phyloP scores from a whole-genome alignment of 2,329 filamentous ascomycete genomes.

The Didymella sp. region DNA sequence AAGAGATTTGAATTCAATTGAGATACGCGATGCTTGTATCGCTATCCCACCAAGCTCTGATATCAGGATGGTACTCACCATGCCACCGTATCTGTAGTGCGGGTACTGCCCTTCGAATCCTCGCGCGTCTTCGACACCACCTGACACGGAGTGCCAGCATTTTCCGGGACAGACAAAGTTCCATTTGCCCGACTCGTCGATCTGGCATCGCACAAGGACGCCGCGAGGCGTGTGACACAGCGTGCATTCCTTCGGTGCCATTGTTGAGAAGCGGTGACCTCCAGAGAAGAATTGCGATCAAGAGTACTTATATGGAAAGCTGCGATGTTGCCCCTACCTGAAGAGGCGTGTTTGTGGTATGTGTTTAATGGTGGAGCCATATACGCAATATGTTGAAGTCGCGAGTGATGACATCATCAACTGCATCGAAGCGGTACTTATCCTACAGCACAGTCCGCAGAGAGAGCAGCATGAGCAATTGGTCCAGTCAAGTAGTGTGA shows the following conservation, averaged over 20 bases:
- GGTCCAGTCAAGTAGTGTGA: no score
- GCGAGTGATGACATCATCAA: background rate
- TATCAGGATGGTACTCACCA: constrained; percentile 31
- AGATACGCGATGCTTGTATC: no score
- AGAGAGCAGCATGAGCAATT: no score
- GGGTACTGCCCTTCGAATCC: constrained; percentile 28
- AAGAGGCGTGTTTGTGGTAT: background rate
- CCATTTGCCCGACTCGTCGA: constrained; percentile 51
- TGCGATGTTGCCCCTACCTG: no score
- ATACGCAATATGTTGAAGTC: background rate
- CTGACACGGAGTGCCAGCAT: constrained; percentile 54
- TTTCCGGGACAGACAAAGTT: constrained; percentile 54
- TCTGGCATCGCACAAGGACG: constrained; percentile 55
- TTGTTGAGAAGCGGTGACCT: no score
- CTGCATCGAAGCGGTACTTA: background rate
- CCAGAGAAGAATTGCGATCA: no score
- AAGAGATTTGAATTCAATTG: no score
- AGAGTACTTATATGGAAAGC: background rate
- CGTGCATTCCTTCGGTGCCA: constrained; percentile 50
- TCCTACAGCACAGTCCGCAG: background rate
- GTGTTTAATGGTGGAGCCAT: background rate
- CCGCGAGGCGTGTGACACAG: constrained; percentile 49
- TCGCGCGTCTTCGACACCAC: constrained; percentile 52
- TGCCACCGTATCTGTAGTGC: constrained; percentile 41
- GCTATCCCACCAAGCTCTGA: background rate